Conservation (phyloP, 78 protist genomes). For the Pirum gemmata region DNA sequence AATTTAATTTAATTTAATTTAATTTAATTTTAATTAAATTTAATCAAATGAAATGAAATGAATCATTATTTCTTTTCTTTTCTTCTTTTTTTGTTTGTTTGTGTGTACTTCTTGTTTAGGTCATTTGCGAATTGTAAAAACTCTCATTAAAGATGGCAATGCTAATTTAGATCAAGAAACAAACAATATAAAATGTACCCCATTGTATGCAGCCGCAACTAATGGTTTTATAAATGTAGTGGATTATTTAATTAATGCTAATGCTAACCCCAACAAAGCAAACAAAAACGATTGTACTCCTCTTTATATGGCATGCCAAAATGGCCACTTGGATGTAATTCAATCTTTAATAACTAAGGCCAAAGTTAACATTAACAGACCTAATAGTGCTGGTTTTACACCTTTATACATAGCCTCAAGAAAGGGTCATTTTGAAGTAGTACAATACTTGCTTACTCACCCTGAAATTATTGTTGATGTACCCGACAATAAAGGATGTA, state of each 20-base stretch:
- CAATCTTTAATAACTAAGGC: neutral
- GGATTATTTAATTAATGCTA: neutral
- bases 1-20: too few relatives aligned
- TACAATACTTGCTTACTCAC: neutral
- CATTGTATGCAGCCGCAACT: neutral
- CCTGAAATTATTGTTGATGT: neutral
- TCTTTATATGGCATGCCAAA: neutral
- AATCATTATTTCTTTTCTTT: too few relatives aligned
- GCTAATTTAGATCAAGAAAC: neutral
- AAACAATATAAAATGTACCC: neutral
- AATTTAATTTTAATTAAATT: too few relatives aligned
- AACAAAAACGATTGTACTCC: neutral
- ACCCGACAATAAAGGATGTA: neutral
- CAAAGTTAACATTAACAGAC: neutral
- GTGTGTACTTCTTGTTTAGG: too few relatives aligned
- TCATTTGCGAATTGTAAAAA: neutral
- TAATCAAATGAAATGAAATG: too few relatives aligned
- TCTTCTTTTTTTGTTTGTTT: too few relatives aligned
- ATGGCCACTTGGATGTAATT: neutral
- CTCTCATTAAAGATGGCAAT: neutral
- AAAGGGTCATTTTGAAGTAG: neutral
- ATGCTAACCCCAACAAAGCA: neutral
- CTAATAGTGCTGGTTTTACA: neutral
- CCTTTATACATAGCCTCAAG: neutral
- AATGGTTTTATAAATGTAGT: neutral